Evolutionary conservation across 2,329 filamentous ascomycete genomes (phyloP).

Genomic region (Dactylellina sp.): DNA sequence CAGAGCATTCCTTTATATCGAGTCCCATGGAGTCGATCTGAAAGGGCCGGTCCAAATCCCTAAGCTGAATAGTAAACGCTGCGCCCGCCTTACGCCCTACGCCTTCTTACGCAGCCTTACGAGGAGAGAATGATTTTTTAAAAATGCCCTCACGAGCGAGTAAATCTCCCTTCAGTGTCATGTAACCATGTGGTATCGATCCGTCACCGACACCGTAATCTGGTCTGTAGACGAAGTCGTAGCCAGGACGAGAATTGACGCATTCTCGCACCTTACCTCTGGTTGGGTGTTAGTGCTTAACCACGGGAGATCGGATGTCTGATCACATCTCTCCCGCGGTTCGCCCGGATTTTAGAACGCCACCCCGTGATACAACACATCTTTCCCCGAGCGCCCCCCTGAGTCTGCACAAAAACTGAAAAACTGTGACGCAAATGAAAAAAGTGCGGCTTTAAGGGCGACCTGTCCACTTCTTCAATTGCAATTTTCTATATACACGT

Average conservation of each 20-base stretch:
- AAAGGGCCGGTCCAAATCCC: not conserved
- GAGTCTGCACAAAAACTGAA: not conserved
- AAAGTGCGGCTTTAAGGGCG: not conserved
- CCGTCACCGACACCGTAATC: too few species aligned
- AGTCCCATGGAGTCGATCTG: not conserved
- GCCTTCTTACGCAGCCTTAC: too few species aligned
- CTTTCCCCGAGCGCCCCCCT: not conserved
- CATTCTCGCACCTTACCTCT: not conserved
- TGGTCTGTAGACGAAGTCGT: not conserved
- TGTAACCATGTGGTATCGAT: not conserved
- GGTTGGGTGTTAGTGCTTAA: slow-evolving; percentile 3
- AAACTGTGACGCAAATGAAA: not conserved
- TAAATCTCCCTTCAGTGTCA: not conserved
- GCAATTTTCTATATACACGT: too few species aligned
- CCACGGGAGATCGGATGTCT: slow-evolving; percentile 33
- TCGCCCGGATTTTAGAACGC: not conserved
- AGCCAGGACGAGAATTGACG: not conserved
- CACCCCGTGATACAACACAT: not conserved
- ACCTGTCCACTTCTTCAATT: not conserved
- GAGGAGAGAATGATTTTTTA: too few species aligned
- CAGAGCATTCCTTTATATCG: not conserved
- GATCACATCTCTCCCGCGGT: slow-evolving; percentile 19
- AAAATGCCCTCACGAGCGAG: too few species aligned
- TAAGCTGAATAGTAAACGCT: not conserved
- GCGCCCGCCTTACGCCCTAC: slow-evolving; percentile 28